phyloP scores from a whole-genome alignment of 495 filamentous ascomycete species.

The Penicillium arizonense region DNA sequence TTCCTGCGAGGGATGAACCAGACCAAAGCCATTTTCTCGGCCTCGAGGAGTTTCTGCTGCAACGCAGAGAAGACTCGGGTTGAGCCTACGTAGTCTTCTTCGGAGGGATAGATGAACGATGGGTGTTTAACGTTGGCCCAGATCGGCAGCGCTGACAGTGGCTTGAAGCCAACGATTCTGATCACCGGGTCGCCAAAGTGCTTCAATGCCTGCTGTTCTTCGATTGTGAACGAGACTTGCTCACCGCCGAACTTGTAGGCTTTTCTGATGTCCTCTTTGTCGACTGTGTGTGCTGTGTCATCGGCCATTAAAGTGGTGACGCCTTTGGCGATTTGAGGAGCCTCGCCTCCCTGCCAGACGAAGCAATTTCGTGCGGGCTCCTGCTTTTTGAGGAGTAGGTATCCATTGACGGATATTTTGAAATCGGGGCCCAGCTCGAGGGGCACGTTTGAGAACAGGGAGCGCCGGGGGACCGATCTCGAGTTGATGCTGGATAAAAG shows the following conservation, averaged over 20 bases:
- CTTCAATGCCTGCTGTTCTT: conserved; percentile 74
- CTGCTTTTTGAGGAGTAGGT: conserved; percentile 83
- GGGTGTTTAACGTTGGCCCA: conserved; percentile 87
- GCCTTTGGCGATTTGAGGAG: conserved; percentile 72
- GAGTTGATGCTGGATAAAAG: conserved; percentile 90
- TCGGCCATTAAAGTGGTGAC: conserved; percentile 71
- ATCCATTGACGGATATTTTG: conserved; percentile 88
- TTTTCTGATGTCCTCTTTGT: conserved; percentile 81
- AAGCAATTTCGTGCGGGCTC: conserved; percentile 75
- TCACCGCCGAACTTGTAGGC: conserved; percentile 96
- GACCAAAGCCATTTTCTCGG: conserved; percentile 75
- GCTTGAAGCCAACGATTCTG: conserved; percentile 93
- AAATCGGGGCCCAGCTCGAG: conserved; percentile 84
- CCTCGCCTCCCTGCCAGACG: conserved; percentile 81
- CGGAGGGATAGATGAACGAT: conserved; percentile 91
- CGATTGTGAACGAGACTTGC: conserved; percentile 77
- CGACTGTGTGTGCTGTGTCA: conserved; percentile 69
- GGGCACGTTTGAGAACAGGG: conserved; percentile 80
- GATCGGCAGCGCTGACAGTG: conserved; percentile 66
- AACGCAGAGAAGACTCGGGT: conserved; percentile 90
- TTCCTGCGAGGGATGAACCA: conserved; percentile 89
- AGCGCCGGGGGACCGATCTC: conserved; percentile 80
- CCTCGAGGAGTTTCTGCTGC: conserved; percentile 77
- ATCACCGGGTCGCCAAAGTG: conserved; percentile 80
- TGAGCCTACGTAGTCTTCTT: conserved; percentile 84